phyloP scores from a whole-genome alignment of 306 rosid genomes.

The cucumber (Cucumis sativus) region DNA sequence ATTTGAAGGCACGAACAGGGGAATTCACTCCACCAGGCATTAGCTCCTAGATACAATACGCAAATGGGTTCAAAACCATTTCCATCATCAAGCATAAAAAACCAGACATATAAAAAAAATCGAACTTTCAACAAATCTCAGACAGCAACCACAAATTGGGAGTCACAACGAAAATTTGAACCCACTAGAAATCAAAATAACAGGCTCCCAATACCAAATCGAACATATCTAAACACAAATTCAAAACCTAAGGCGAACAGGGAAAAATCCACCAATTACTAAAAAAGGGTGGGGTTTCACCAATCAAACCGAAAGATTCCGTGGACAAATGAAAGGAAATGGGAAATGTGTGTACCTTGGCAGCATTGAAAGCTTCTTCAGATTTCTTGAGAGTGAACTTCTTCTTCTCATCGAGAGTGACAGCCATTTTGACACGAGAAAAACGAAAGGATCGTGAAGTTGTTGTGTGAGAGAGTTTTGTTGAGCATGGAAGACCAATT shows the following conservation, averaged over 20 bases:
- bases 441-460: conserved; percentile 14
- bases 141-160: not conserved
- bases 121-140: not conserved
- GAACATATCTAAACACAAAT: not conserved
- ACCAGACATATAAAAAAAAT: not conserved
- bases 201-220: not conserved
- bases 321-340: not conserved
- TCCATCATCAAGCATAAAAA: not conserved
- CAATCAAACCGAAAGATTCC: not conserved
- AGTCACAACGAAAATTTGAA: not conserved
- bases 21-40: conserved; percentile 98
- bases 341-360: conserved; percentile 42
- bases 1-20: conserved; percentile 92
- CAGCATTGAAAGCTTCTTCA: conserved; percentile 75
- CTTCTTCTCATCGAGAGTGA: conserved; percentile 54
- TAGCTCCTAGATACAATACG: conserved; percentile 37
- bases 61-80: not conserved
- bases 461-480: conserved; percentile 11
- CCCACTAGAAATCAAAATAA: not conserved
- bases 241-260: not conserved
- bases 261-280: not conserved
- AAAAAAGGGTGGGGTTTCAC: not conserved
- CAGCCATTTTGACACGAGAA: conserved; percentile 44
- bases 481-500: conserved; percentile 30
- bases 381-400: conserved; percentile 65